phyloP scores from a whole-genome alignment of 2,329 filamentous ascomycete genomes.

The Exophiala viscosa region DNA sequence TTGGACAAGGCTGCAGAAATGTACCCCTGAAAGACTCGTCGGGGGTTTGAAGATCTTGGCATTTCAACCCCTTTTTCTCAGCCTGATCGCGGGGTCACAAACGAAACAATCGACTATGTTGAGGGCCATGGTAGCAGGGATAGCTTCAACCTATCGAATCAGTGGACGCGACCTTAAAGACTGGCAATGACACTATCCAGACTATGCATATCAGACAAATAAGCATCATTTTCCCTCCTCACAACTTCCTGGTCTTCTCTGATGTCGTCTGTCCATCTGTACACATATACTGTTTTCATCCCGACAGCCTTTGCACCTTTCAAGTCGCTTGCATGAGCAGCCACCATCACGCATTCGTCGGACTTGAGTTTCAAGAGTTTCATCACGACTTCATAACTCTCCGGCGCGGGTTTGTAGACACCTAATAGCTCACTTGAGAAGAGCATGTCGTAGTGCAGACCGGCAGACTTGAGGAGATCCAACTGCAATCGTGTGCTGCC shows the following conservation, averaged over 20 bases:
- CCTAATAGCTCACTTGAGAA: constrained; percentile 52
- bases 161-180: neutral
- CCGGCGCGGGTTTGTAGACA: constrained; percentile 37
- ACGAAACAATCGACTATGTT: no score
- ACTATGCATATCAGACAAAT: neutral
- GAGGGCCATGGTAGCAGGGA: no score
- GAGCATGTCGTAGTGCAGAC: constrained; percentile 49
- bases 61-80: no score
- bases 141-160: neutral
- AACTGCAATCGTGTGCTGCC: constrained; percentile 54
- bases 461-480: constrained; percentile 47
- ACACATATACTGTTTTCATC: constrained; percentile 1
- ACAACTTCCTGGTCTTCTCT: neutral
- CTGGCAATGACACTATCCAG: neutral
- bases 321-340: neutral
- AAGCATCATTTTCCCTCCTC: neutral
- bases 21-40: no score
- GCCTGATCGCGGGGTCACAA: no score
- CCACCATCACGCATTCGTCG: neutral
- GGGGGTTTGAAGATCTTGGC: no score
- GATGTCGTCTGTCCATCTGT: neutral
- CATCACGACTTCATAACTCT: neutral
- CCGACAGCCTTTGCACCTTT: neutral
- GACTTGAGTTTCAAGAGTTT: neutral
- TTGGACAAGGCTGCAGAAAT: no score